Conservation (phyloP, 2,329 filamentous ascomycete genomes). For the Aureobasidium mangrovei region DNA sequence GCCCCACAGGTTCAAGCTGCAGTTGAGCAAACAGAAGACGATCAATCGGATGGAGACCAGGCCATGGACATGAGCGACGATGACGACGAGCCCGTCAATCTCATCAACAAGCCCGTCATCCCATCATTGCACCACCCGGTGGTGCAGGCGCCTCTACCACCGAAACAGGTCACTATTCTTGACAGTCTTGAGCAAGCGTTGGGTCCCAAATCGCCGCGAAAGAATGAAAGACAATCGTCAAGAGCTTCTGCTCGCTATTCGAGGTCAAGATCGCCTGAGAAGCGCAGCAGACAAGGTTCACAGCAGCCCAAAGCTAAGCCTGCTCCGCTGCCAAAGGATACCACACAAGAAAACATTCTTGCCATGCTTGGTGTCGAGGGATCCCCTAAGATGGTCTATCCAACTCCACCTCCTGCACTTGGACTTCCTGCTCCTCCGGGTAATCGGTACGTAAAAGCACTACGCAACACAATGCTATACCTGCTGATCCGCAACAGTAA, state of each 20-base stretch:
- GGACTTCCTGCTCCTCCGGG: constrained; percentile 23
- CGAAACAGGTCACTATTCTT: constrained; percentile 16
- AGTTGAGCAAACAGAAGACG: constrained; percentile 19
- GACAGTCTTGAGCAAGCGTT: constrained; percentile 28
- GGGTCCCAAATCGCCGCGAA: constrained; percentile 3
- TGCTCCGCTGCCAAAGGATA: constrained; percentile 19
- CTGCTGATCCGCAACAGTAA: neutral
- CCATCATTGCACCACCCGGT: neutral
- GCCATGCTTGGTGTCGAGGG: constrained; percentile 30
- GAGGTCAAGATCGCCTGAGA: constrained; percentile 19
- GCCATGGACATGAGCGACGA: constrained; percentile 18
- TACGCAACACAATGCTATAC: neutral
- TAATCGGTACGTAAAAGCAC: constrained; percentile 2
- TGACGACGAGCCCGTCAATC: constrained; percentile 11
- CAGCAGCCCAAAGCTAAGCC: constrained; percentile 13
- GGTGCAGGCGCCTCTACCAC: neutral
- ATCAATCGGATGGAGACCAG: constrained; percentile 20
- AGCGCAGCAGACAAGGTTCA: constrained; percentile 10
- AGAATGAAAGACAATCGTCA: constrained; percentile 14
- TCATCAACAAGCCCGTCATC: neutral
- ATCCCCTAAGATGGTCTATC: constrained; percentile 29
- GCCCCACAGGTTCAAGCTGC: constrained; percentile 13
- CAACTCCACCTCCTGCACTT: constrained; percentile 30
- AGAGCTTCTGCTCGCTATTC: constrained; percentile 18
- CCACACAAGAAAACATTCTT: constrained; percentile 29